Evolutionary conservation across 306 rosid species (phyloP), one percentile per base, ranked within the genome.

Genomic region (Vicia sativa): DNA sequence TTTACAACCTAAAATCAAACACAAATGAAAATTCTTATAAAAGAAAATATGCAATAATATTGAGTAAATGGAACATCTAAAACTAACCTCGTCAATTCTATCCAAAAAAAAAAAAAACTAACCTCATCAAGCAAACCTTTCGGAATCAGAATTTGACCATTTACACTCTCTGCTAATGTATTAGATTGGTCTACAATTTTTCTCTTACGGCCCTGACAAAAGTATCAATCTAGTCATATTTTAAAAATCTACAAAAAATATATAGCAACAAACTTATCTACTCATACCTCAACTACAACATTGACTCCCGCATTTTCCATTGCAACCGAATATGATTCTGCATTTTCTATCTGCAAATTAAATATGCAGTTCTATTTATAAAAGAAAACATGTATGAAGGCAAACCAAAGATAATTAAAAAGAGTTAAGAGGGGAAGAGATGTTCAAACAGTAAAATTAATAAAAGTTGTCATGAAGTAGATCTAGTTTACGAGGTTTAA

Each of bases 91-190:
- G 34, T 90, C 85, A n/a, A n/a, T n/a, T n/a, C n/a, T n/a, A n/a
- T n/a, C n/a, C n/a, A n/a, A n/a, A n/a, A n/a, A n/a, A n/a, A n/a
- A n/a, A n/a, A n/a, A 39, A 69, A 28, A 50, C 75, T 28, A 58
- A 92, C 98, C 96, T 92, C 96, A 26, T 90, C 85, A 62, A 92
- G 96, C 75, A 92, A 80, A 74, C 82, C 87, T 68, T 84, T 81
- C 15, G 79, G 89, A 75, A 89, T 68, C 70, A 86, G 76, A 76
- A 77, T 67, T 74, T 81, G 74, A 28, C 96, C 96, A 44, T 89
- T 73, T 44, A 92, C 85, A 74, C 91, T 84, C 85, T 80, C 75
- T 49, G 95, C 96, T 74, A 92, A 77, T 25, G 78, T 76, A 73
- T 50, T 80, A 71, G 91, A 86, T 70, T 82, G 79, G 67, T 87